phyloP scores from a whole-genome alignment of 1,139 yeast genomes.

The Eremothecium gossypii region DNA sequence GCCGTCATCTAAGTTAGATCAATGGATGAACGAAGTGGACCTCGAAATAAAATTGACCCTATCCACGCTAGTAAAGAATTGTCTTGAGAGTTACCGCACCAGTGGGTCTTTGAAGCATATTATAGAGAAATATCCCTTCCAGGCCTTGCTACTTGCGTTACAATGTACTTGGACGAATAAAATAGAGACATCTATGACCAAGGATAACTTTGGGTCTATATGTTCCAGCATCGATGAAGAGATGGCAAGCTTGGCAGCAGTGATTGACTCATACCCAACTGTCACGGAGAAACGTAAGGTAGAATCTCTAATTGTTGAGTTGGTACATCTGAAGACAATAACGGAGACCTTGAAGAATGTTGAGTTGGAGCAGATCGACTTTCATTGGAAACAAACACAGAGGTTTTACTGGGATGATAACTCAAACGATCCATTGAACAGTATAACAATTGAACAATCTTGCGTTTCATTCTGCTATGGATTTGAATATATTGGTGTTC shows the following conservation, averaged over 20 bases:
- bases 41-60: conserved; percentile 42
- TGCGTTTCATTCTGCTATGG: conserved; percentile 53
- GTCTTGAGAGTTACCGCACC: conserved; percentile 22
- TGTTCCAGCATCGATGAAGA: neutral
- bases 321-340: conserved; percentile 51
- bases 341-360: conserved; percentile 24
- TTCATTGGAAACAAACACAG: conserved; percentile 47
- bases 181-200: conserved; percentile 29
- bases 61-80: conserved; percentile 29
- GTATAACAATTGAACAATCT: conserved; percentile 47
- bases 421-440: conserved; percentile 24
- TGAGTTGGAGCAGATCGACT: conserved; percentile 12
- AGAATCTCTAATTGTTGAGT: conserved; percentile 57
- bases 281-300: conserved; percentile 29
- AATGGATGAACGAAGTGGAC: conserved; percentile 61
- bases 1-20: conserved; percentile 40
- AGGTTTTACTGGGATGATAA: conserved; percentile 36
- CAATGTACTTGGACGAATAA: conserved; percentile 51
- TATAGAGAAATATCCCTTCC: conserved; percentile 41
- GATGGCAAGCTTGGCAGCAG: neutral
- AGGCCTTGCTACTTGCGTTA: conserved; percentile 45
- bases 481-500: conserved; percentile 72
- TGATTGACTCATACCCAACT: neutral
- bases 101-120: conserved; percentile 12
- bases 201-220: neutral